Evolutionary conservation across 768 basidiomycete genomes (phyloP).

Genomic region (Cantharellus anzutake): DNA sequence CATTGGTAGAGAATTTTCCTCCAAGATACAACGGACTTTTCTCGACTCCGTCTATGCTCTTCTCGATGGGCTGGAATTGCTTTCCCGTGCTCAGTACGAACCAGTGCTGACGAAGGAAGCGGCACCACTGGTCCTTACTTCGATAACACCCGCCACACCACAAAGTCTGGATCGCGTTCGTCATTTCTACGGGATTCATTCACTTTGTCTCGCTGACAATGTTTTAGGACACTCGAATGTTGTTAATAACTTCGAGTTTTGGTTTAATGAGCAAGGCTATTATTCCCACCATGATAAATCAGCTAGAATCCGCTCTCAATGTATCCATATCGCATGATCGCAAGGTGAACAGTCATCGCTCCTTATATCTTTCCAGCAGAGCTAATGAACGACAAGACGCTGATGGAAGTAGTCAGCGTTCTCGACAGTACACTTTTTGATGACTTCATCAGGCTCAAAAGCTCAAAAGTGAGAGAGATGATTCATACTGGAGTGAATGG

Average conservation of each 20-base stretch:
- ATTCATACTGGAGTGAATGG: constrained; percentile 67
- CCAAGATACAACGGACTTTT: constrained; percentile 69
- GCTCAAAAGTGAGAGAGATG: constrained; percentile 42
- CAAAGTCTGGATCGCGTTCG: not conserved
- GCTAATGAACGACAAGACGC: constrained; percentile 26
- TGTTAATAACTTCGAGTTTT: constrained; percentile 83
- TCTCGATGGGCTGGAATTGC: constrained; percentile 49
- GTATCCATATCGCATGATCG: constrained; percentile 53
- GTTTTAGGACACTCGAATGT: constrained; percentile 58
- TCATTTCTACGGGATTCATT: not conserved
- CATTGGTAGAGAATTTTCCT: constrained; percentile 41
- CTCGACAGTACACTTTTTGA: constrained; percentile 83
- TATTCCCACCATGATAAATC: constrained; percentile 61
- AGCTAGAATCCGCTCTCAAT: constrained; percentile 61
- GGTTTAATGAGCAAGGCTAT: constrained; percentile 46
- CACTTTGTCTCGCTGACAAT: not conserved
- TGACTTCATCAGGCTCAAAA: constrained; percentile 68
- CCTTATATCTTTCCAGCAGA: not conserved
- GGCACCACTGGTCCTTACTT: not conserved
- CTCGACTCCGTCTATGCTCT: constrained; percentile 71
- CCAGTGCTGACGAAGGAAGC: not conserved
- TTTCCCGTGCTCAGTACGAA: not conserved
- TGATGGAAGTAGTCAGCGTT: constrained; percentile 60
- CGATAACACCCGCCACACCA: not conserved
- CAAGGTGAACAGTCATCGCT: constrained; percentile 25